Evolutionary conservation across 1,139 yeast genomes (phyloP).

Genomic region (Lodderomyces metapsilosis): DNA sequence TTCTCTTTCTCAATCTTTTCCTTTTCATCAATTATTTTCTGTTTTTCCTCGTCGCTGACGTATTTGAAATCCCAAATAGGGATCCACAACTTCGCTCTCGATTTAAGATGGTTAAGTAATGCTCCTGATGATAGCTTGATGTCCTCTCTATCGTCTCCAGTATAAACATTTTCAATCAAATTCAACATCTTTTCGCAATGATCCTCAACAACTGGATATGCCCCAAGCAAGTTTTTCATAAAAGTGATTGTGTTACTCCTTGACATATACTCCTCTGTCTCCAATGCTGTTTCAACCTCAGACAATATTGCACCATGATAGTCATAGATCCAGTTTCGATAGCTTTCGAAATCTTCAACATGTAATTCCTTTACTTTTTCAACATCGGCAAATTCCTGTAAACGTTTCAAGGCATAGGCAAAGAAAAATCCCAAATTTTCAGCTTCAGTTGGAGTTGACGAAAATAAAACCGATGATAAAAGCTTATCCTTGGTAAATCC

Average conservation of each 20-base stretch:
- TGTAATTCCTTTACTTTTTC: constrained; percentile 17
- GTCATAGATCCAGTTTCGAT: constrained; percentile 44
- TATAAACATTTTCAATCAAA: constrained; percentile 48
- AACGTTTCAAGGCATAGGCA: constrained; percentile 50
- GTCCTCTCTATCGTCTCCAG: constrained; percentile 71
- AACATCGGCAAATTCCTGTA: constrained; percentile 43
- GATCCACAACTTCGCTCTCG: constrained; percentile 57
- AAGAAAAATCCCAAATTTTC: constrained; percentile 81
- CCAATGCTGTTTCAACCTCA: constrained; percentile 49
- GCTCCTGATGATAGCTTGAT: constrained; percentile 79
- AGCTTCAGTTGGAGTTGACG: constrained; percentile 75
- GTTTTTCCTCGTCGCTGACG: constrained; percentile 35
- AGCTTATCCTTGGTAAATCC: constrained; percentile 50
- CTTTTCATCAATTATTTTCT: constrained; percentile 22
- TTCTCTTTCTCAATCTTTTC: constrained; percentile 19
- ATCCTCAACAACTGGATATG: constrained; percentile 67
- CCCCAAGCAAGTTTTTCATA: constrained; percentile 62
- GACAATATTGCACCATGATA: constrained; percentile 55
- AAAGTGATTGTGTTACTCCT: constrained; percentile 80
- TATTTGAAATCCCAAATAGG: constrained; percentile 57
- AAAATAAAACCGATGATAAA: constrained; percentile 59
- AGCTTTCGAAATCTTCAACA: constrained; percentile 30
- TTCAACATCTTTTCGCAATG: constrained; percentile 59
- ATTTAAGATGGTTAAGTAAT: constrained; percentile 66
- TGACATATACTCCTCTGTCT: constrained; percentile 69